Evolutionary conservation across 2,329 filamentous ascomycete species (phyloP), one percentile per base, ranked within the genome.

Genomic region (Paecilomyces formosus): DNA sequence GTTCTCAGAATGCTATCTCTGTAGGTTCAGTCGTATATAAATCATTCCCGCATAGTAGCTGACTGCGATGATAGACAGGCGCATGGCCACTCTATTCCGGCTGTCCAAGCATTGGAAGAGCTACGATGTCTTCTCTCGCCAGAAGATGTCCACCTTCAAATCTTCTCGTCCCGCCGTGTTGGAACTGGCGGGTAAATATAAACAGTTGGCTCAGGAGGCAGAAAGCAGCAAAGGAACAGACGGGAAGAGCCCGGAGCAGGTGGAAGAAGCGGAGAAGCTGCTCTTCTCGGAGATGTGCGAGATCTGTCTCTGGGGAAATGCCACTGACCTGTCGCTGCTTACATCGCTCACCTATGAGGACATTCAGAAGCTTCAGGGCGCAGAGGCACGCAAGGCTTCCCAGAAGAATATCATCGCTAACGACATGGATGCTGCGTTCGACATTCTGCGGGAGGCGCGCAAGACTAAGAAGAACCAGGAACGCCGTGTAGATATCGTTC

Each of bases 241-340:
- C 13, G 60, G 66, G 30, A 66, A 68, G 57, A 67, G 67, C 0
- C 50, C 70, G 1, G 72, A 79, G 57, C 77, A 86, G 63, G 70
- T 85, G 55, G 82, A 85, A 30, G 84, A 88, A 58, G 86, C 89
- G 0, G 89, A 95, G 70, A 85, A 85, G 70, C 75, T 92, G 0
- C 78, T 97, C 26, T 97, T 97, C 76, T 82, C 82, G 24, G 93
- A 97, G 72, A 95, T 97, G 88, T 92, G 88, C 74, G 91, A 97
- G 79, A 94, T 97, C 66, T 97, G 92, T 71, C 83, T 97, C 1
- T 97, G 93, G 93, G 93, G 93, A 11, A 97, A 97, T 72, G 94
- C 93, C 1, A 97, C 93, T 0, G 94, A 97, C 72, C 81, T 97
- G 13, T 96, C 91, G 0, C 87, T 97, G 21, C 81, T 97, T 57